Evolutionary conservation across 441 rosid genomes (phyloP).

Genomic region (Euphorbia corollata): DNA sequence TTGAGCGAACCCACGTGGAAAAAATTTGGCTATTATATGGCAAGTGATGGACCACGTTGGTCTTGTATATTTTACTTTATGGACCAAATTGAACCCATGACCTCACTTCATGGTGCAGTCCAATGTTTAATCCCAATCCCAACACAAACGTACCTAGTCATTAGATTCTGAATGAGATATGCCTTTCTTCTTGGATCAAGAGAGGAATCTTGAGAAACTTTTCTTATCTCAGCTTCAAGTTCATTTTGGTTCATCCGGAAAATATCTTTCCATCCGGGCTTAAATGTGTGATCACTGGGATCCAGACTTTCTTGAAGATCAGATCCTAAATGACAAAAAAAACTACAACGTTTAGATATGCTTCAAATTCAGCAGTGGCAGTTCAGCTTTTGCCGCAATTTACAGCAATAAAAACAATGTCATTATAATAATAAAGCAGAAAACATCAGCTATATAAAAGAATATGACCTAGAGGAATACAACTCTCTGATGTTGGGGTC

Average conservation of each 20-base stretch:
- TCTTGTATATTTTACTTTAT: neutral
- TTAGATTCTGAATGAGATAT: slow-evolving; percentile 67
- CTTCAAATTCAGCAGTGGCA: slow-evolving; percentile 16
- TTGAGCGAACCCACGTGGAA: neutral
- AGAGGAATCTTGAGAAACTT: slow-evolving; percentile 65
- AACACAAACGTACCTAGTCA: slow-evolving; percentile 67
- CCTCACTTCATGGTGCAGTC: neutral
- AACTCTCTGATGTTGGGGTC: slow-evolving; percentile 37
- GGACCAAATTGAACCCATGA: neutral
- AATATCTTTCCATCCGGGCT: slow-evolving; percentile 99
- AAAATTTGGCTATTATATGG: no score
- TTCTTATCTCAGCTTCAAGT: slow-evolving; percentile 72
- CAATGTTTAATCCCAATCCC: neutral
- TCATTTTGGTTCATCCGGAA: slow-evolving; percentile 96
- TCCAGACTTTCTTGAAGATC: slow-evolving; percentile 56
- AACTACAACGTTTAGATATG: slow-evolving; percentile 10
- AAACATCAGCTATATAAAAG: neutral
- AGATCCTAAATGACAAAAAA: slow-evolving; percentile 31
- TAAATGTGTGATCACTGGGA: slow-evolving; percentile 65
- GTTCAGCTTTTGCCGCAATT: neutral
- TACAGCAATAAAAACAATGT: slow-evolving; percentile 1
- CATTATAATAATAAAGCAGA: slow-evolving; percentile 1
- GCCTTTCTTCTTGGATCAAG: slow-evolving; percentile 83
- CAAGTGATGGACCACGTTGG: neutral
- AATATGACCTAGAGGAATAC: slow-evolving; percentile 40